A percentile compares a stretch with the other conserved stretches of the same genome.
Evolutionary conservation across 352 stramenopile species (phyloP).

Genomic region (Aphanomyces cochlioides): DNA sequence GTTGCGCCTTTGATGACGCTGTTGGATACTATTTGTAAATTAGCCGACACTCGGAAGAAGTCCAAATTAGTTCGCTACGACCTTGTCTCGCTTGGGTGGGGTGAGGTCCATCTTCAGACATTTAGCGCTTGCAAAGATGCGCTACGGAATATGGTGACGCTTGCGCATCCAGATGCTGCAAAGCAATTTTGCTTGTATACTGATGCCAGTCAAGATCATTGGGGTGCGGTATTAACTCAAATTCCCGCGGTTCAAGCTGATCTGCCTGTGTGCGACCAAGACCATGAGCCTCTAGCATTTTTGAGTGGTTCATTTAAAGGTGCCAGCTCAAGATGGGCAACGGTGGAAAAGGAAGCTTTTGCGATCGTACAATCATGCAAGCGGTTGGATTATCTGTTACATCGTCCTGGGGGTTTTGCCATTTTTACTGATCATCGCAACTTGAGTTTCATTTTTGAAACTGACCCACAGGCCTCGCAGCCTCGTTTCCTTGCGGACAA

Average conservation of each 20-base stretch:
- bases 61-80: no score
- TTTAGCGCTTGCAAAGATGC: no score
- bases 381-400: constrained; percentile 33
- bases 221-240: constrained; percentile 32
- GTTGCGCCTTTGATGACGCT: no score
- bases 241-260: constrained; percentile 8
- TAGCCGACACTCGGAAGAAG: no score
- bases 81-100: no score
- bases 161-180: constrained; percentile 1
- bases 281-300: constrained; percentile 34
- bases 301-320: constrained; percentile 32
- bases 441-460: constrained; percentile 33
- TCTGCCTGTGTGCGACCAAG: constrained; percentile 17
- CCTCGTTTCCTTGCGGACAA: constrained; percentile 36
- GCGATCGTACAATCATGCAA: constrained; percentile 36
- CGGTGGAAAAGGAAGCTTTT: constrained; percentile 37
- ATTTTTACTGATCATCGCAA: constrained; percentile 38
- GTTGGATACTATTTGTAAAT: no score
- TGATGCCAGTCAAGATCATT: constrained; percentile 33
- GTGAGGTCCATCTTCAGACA: no score
- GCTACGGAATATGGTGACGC: constrained; percentile 10
- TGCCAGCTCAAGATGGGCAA: constrained; percentile 26
- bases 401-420: constrained; percentile 27
- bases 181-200: constrained; percentile 34
- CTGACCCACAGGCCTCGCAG: neutral